Conservation (phyloP, 208 protist species). For the Leishmania guyanensis region DNA sequence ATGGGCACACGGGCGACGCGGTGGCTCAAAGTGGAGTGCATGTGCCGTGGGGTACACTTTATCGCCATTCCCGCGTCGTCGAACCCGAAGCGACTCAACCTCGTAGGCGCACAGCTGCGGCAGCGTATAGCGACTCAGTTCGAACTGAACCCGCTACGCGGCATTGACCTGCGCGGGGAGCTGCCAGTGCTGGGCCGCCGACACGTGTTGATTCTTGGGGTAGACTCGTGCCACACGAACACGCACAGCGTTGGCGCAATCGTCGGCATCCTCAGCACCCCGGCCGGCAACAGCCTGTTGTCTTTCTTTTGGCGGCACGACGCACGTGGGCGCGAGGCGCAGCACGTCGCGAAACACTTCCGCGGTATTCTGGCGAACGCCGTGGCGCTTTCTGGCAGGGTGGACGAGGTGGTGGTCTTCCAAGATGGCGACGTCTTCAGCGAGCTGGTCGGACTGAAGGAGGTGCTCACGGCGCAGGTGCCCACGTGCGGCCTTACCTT, state of each 20-base stretch:
- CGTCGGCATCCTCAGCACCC: constrained; percentile 69
- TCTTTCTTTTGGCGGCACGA: constrained; percentile 83
- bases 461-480: constrained; percentile 44
- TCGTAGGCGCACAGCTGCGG: constrained; percentile 47
- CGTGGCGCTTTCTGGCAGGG: constrained; percentile 44
- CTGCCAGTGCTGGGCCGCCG: constrained; percentile 61
- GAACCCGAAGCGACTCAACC: constrained; percentile 30
- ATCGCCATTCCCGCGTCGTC: constrained; percentile 47
- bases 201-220: constrained; percentile 73
- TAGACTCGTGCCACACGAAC: constrained; percentile 88
- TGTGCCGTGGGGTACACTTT: constrained; percentile 74
- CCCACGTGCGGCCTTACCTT: constrained; percentile 84
- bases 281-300: constrained; percentile 56
- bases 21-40: constrained; percentile 81
- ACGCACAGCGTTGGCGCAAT: constrained; percentile 63
- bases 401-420: constrained; percentile 90
- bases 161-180: constrained; percentile 63
- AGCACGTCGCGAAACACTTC: constrained; percentile 66
- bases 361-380: constrained; percentile 39
- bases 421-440: constrained; percentile 90
- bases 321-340: constrained; percentile 63
- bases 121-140: constrained; percentile 60
- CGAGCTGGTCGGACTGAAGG: constrained; percentile 65
- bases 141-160: constrained; percentile 69
- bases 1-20: constrained; percentile 60